A percentile compares a stretch with the other conserved stretches of the same genome.
phyloP scores from a whole-genome alignment of 129 eudicot genomes.

The Sambucus nigra region DNA sequence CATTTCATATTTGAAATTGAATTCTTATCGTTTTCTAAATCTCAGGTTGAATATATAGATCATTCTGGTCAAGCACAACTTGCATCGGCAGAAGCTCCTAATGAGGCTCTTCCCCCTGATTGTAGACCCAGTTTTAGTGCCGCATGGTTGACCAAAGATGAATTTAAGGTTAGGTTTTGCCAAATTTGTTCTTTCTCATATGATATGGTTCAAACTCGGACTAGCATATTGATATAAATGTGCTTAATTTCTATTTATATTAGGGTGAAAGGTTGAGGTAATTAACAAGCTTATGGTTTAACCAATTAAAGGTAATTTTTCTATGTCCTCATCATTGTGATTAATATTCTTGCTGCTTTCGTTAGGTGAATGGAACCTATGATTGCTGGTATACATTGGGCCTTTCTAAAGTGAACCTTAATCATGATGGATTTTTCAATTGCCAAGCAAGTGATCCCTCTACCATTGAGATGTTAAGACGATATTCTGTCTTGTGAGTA shows the following conservation, averaged over 20 bases:
- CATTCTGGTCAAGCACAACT: conserved; percentile 71
- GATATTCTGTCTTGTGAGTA: conserved; percentile 79
- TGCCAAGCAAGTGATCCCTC: conserved; percentile 78
- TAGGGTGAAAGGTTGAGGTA: background rate
- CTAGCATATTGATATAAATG: background rate
- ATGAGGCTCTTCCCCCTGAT: conserved; percentile 83
- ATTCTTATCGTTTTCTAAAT: conserved; percentile 3
- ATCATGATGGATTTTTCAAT: conserved; percentile 54
- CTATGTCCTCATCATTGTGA: background rate
- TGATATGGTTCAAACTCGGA: conserved; percentile 6
- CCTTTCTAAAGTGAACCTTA: conserved; percentile 60
- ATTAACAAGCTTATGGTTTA: background rate
- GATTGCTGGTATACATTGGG: conserved; percentile 95
- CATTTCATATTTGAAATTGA: background rate
- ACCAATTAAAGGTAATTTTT: background rate
- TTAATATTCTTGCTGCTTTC: conserved; percentile 6
- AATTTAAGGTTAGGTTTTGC: conserved; percentile 47
- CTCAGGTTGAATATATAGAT: conserved; percentile 85
- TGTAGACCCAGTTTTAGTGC: conserved; percentile 82
- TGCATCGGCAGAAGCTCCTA: conserved; percentile 89
- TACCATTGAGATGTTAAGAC: conserved; percentile 59
- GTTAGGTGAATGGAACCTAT: conserved; percentile 86
- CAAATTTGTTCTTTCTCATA: background rate
- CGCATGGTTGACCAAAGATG: conserved; percentile 80
- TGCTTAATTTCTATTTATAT: background rate